Evolutionary conservation across 345 rosid species (phyloP).

Genomic region (Pugionium cornutum): DNA sequence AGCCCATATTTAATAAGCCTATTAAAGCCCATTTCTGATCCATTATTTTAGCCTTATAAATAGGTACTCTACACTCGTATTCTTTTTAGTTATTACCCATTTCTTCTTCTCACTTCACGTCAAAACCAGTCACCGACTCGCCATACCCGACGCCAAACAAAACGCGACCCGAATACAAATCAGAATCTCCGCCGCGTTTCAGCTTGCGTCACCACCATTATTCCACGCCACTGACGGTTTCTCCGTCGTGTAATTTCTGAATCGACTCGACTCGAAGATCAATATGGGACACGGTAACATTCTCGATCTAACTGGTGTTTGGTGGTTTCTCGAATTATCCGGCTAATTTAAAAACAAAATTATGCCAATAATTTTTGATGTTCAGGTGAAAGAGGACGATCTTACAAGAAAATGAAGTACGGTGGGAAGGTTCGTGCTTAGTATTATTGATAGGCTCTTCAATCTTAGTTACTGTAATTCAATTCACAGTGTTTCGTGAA

Average conservation of each 20-base stretch:
- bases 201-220: neutral
- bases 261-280: conserved; percentile 25
- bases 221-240: neutral
- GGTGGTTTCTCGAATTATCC: conserved; percentile 4
- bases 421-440: conserved; percentile 52
- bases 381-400: conserved; percentile 73
- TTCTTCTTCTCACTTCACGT: neutral
- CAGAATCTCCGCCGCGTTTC: conserved; percentile 4
- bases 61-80: neutral
- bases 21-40: neutral
- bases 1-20: neutral
- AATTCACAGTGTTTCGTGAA: neutral
- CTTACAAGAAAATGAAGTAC: conserved; percentile 61
- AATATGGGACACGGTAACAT: conserved; percentile 33
- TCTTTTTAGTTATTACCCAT: too few species aligned
- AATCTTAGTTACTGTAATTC: neutral
- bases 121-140: neutral
- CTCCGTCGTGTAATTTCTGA: neutral
- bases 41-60: neutral
- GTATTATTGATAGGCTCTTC: neutral
- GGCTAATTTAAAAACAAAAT: neutral
- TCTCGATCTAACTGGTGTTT: conserved; percentile 1
- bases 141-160: neutral
- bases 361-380: neutral
- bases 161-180: neutral